These are phyloP conservation scores for Cutaneotrichosporon cutaneum DNA, from an alignment of 1,284 basidiomycete genomes.

Conservation along the genomic window DNA sequence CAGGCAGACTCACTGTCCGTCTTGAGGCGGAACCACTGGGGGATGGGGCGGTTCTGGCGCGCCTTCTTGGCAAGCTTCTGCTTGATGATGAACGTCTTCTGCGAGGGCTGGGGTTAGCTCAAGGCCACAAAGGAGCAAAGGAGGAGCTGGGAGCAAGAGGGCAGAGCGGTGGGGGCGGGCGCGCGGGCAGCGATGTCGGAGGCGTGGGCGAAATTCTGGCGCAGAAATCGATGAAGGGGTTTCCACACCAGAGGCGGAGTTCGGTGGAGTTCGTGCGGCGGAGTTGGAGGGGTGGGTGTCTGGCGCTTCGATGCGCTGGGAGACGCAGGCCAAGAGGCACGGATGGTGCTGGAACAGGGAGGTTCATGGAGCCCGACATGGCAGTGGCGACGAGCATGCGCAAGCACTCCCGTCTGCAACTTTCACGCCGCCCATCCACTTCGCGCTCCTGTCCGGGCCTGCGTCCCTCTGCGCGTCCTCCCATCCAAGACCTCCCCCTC, in stretches of 20 bases:
- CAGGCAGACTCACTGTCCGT: slow-evolving; percentile 70
- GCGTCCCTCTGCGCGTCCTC: too few species aligned
- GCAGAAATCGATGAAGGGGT: background rate
- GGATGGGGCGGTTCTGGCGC: slow-evolving; percentile 95
- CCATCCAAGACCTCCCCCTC: background rate
- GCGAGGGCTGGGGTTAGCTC: slow-evolving; percentile 14
- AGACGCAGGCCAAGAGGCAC: too few species aligned
- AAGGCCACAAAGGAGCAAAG: background rate
- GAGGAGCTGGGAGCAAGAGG: background rate
- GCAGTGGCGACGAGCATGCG: too few species aligned
- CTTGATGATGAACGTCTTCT: slow-evolving; percentile 57
- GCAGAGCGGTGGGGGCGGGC: background rate
- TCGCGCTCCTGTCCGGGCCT: too few species aligned
- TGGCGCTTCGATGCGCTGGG: too few species aligned
- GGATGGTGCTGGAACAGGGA: too few species aligned
- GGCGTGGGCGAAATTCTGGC: background rate
- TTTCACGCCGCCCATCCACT: too few species aligned
- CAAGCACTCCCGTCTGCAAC: too few species aligned
- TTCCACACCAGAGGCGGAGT: background rate
- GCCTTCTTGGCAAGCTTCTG: slow-evolving; percentile 93
- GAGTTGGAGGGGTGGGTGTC: too few species aligned
- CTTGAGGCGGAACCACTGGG: slow-evolving; percentile 98
- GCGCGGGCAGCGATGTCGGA: background rate
- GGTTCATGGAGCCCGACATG: too few species aligned
- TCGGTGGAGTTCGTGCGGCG: too few species aligned